These are phyloP conservation scores for Podospora pseudoanserina DNA, from an alignment of 495 filamentous ascomycete species.

Conservation along the genomic window DNA sequence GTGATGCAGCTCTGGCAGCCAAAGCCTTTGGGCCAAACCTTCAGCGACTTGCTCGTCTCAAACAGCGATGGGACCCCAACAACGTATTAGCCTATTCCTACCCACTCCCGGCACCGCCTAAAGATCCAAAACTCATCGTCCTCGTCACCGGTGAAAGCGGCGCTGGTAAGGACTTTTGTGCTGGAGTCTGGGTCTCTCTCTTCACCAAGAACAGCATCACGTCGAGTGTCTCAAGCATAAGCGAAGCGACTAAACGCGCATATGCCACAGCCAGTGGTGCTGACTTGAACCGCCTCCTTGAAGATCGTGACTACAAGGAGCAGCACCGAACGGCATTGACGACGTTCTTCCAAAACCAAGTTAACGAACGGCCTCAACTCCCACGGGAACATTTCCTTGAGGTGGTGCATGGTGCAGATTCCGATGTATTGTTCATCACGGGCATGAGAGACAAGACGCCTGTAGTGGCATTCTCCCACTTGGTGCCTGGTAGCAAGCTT, in stretches of 20 bases:
- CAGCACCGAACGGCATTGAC: constrained; percentile 55
- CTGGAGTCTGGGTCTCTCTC: constrained; percentile 48
- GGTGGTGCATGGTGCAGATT: constrained; percentile 45
- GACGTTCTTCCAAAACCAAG: constrained; percentile 51
- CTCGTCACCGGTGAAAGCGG: constrained; percentile 58
- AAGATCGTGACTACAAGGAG: constrained; percentile 60
- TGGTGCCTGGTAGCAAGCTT: constrained; percentile 54
- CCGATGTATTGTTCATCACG: constrained; percentile 59
- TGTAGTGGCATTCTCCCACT: constrained; percentile 51
- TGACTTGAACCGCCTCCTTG: constrained; percentile 47
- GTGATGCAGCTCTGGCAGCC: constrained; percentile 50
- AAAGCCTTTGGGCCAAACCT: constrained; percentile 57
- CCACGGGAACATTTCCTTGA: constrained; percentile 55
- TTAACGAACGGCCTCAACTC: constrained; percentile 44
- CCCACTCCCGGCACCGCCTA: constrained; percentile 44
- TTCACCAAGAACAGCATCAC: constrained; percentile 39
- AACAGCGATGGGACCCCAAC: constrained; percentile 48
- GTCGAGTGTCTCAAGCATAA: constrained; percentile 54
- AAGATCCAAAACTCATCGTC: constrained; percentile 51
- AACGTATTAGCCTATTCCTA: constrained; percentile 55
- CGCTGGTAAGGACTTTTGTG: constrained; percentile 62
- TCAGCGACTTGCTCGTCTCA: constrained; percentile 51
- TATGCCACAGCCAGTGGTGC: constrained; percentile 54
- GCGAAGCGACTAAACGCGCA: constrained; percentile 56
- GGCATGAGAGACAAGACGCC: constrained; percentile 65